Percentiles rank a stretch among this genome's conserved stretches.
These are phyloP conservation scores for Mercurialis annua DNA, from an alignment of 345 rosid genomes.

Conservation along the genomic window DNA sequence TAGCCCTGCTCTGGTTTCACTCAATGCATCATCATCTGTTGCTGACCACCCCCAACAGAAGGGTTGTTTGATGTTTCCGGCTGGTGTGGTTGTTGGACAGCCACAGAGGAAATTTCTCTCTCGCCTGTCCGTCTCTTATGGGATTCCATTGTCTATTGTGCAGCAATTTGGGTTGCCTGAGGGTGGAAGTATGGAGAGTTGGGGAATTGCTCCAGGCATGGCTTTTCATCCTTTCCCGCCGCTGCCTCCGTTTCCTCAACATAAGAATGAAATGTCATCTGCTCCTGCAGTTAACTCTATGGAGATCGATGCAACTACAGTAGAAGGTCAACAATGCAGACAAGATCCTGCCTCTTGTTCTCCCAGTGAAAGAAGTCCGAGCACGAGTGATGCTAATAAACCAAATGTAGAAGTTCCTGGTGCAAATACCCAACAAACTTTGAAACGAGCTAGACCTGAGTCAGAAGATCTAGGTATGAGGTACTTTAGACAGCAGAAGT, in stretches of 20 bases:
- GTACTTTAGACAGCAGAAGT: constrained; percentile 81
- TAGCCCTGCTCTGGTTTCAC: constrained; percentile 27
- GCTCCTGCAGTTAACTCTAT: constrained; percentile 23
- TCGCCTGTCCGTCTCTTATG: constrained; percentile 69
- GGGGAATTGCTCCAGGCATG: constrained; percentile 82
- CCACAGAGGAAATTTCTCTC: constrained; percentile 62
- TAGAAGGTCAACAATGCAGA: constrained; percentile 18
- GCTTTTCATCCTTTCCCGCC: constrained; percentile 93
- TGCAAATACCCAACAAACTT: constrained; percentile 28
- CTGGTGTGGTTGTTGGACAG: constrained; percentile 39
- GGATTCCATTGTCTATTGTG: constrained; percentile 64
- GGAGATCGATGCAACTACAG: constrained; percentile 15
- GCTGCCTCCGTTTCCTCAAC: constrained; percentile 54
- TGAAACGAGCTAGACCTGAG: constrained; percentile 49
- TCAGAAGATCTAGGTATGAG: constrained; percentile 61
- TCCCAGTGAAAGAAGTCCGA: constrained; percentile 34
- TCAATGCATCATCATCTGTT: constrained; percentile 34
- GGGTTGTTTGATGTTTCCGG: constrained; percentile 24
- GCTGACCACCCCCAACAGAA: constrained; percentile 26
- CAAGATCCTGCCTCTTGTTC: constrained; percentile 16
- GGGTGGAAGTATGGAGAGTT: constrained; percentile 42
- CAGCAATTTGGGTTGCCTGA: constrained; percentile 58
- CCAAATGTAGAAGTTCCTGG: constrained; percentile 32
- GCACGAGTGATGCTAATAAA: constrained; percentile 29
- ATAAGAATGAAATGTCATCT: constrained; percentile 32